Percentiles rank a stretch among this genome's conserved stretches.
phyloP scores from a whole-genome alignment of 306 rosid species.

The Vigna nakashimae region DNA sequence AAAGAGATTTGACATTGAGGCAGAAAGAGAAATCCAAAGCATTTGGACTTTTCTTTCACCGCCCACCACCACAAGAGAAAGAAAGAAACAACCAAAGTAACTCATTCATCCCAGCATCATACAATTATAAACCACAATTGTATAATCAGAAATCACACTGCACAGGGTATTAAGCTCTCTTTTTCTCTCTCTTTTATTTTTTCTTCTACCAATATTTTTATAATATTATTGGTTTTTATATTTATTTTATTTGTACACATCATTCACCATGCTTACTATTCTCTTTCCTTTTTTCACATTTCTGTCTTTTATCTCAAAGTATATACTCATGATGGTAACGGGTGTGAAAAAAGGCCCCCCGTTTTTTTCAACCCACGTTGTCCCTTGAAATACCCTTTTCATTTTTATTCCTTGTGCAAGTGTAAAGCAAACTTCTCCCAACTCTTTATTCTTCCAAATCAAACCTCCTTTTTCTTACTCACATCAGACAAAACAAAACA shows the following conservation, averaged over 20 bases:
- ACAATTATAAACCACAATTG: slow-evolving; percentile 11
- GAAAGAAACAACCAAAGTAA: neutral
- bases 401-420: slow-evolving; percentile 43
- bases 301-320: slow-evolving; percentile 4
- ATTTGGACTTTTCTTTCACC: slow-evolving; percentile 50
- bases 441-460: slow-evolving; percentile 38
- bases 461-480: slow-evolving; percentile 31
- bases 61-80: slow-evolving; percentile 45
- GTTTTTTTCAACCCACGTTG: slow-evolving; percentile 42
- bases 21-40: slow-evolving; percentile 34
- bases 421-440: slow-evolving; percentile 42
- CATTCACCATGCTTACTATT: neutral
- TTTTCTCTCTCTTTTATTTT: neutral
- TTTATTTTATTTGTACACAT: neutral
- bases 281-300: neutral
- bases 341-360: neutral
- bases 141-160: neutral
- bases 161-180: neutral
- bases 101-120: slow-evolving; percentile 24
- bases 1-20: slow-evolving; percentile 55
- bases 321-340: slow-evolving; percentile 8
- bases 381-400: slow-evolving; percentile 38
- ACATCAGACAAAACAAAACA: slow-evolving; percentile 38
- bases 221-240: neutral
- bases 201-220: neutral